Conservation (phyloP, 495 filamentous ascomycete species). For the Hypomontagnella submonticulosa region DNA sequence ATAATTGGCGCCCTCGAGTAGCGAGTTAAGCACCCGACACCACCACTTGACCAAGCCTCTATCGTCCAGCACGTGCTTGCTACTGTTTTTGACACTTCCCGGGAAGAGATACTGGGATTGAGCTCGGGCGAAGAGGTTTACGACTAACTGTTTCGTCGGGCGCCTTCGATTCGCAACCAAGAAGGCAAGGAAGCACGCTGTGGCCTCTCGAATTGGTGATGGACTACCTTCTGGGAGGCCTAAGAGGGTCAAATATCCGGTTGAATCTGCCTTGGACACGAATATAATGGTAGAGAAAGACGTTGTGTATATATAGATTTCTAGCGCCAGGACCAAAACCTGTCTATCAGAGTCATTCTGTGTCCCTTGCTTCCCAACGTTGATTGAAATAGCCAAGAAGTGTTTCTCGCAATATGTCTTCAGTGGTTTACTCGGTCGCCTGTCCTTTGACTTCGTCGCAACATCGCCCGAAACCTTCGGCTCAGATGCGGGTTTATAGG, state of each 20-base stretch:
- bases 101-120: slow-evolving; percentile 97
- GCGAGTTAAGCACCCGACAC: slow-evolving; percentile 85
- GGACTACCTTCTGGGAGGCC: slow-evolving; percentile 67
- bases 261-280: slow-evolving; percentile 96
- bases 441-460: slow-evolving; percentile 13
- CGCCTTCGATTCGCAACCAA: slow-evolving; percentile 74
- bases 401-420: slow-evolving; percentile 88
- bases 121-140: slow-evolving; percentile 92
- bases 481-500: slow-evolving; percentile 66
- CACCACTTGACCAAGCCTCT: slow-evolving; percentile 92
- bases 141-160: slow-evolving; percentile 75
- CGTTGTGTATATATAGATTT: slow-evolving; percentile 77
- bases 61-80: slow-evolving; percentile 95
- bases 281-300: slow-evolving; percentile 86
- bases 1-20: slow-evolving; percentile 63
- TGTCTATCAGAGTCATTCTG: slow-evolving; percentile 12
- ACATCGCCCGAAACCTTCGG: slow-evolving; percentile 1
- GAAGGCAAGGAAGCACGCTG: slow-evolving; percentile 78
- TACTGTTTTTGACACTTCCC: slow-evolving; percentile 82
- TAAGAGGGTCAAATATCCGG: slow-evolving; percentile 80
- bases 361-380: slow-evolving; percentile 28
- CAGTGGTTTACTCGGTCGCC: slow-evolving; percentile 41
- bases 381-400: slow-evolving; percentile 80
- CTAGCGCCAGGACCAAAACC: slow-evolving; percentile 62
- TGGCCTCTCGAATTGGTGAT: slow-evolving; percentile 78